Evolutionary conservation across 495 filamentous ascomycete species (phyloP).

Genomic region (Choiromyces venosus): DNA sequence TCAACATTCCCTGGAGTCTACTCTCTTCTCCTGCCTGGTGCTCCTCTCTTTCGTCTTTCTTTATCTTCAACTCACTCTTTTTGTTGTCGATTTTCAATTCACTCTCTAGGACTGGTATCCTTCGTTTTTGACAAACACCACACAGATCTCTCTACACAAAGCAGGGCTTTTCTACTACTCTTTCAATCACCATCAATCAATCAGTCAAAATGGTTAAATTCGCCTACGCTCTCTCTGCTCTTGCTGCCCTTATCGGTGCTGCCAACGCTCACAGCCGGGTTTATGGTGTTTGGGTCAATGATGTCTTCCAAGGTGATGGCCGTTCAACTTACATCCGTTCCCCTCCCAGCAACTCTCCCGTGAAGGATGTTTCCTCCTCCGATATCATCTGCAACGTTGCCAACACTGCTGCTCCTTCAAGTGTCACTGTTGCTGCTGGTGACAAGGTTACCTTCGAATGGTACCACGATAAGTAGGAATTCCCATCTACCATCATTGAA

Average conservation of each 20-base stretch:
- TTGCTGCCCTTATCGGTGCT: conserved; percentile 43
- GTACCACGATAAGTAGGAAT: conserved; percentile 42
- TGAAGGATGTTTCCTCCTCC: conserved; percentile 48
- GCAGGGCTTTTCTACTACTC: background rate
- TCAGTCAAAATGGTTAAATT: conserved; percentile 45
- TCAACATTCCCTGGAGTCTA: conserved; percentile 17
- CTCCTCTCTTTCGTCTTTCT: conserved; percentile 22
- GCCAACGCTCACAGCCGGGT: conserved; percentile 48
- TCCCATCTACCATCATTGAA: background rate
- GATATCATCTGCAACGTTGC: conserved; percentile 46
- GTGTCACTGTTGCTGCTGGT: conserved; percentile 8
- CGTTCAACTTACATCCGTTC: conserved; percentile 47
- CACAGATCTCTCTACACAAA: background rate
- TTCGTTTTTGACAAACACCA: conserved; percentile 19
- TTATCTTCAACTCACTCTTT: conserved; percentile 34
- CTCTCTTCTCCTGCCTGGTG: conserved; percentile 29
- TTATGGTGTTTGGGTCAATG: conserved; percentile 48
- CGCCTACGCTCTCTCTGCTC: conserved; percentile 32
- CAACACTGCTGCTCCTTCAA: background rate
- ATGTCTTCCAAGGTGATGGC: conserved; percentile 47
- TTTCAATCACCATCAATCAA: background rate
- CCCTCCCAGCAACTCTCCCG: conserved; percentile 49
- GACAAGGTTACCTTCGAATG: conserved; percentile 45
- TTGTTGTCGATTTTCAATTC: conserved; percentile 34
- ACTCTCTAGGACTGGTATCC: conserved; percentile 25